Conservation (phyloP, 495 filamentous ascomycete species). For the Neurospora sp. region DNA sequence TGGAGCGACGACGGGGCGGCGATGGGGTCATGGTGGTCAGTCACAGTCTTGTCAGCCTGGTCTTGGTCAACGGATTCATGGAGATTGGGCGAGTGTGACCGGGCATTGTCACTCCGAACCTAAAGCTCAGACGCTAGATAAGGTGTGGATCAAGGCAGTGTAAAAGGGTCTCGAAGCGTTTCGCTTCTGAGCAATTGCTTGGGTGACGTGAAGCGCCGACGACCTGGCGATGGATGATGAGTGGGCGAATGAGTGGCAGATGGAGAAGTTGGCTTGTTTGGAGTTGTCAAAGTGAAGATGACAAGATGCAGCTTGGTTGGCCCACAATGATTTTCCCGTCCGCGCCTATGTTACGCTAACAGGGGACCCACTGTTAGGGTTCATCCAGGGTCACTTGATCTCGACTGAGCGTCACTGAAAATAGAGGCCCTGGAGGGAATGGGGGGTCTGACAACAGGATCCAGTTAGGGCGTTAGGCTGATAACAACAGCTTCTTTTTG, state of each 20-base stretch:
- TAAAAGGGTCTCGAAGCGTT: slow-evolving; percentile 9
- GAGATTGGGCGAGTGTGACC: not conserved
- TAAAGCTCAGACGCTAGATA: not conserved
- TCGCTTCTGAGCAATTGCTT: slow-evolving; percentile 13
- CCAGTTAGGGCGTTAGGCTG: no score
- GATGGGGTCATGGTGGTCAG: not conserved
- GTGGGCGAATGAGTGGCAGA: not conserved
- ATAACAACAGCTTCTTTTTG: no score
- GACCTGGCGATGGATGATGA: not conserved
- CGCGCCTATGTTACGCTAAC: not conserved
- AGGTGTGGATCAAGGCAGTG: slow-evolving; percentile 18
- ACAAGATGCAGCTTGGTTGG: not conserved
- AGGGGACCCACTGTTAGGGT: not conserved
- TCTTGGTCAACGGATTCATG: not conserved
- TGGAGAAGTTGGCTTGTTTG: not conserved
- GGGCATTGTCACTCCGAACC: not conserved
- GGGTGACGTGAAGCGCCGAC: slow-evolving; percentile 15
- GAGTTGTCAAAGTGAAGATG: not conserved
- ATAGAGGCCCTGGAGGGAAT: no score
- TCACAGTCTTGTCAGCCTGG: not conserved
- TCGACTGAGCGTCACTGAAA: not conserved
- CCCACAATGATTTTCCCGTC: not conserved
- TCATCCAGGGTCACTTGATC: not conserved
- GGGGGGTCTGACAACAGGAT: no score
- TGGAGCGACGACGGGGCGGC: not conserved